phyloP scores from a whole-genome alignment of 2,329 filamentous ascomycete genomes.

The Acrocalymma vagum region DNA sequence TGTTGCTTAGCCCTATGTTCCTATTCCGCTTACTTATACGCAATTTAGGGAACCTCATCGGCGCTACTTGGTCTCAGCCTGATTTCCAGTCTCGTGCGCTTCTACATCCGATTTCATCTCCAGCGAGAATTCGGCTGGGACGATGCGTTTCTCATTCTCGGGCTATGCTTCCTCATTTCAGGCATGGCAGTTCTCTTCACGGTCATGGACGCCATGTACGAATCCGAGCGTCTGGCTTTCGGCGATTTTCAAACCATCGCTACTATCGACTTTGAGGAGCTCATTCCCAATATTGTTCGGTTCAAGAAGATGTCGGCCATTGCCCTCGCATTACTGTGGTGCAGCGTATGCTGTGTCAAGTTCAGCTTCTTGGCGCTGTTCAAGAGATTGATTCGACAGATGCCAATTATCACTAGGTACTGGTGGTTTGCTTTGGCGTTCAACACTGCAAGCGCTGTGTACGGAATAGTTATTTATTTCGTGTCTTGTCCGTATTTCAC shows the following conservation, averaged over 20 bases:
- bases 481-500: constrained; percentile 1
- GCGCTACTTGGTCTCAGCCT: neutral
- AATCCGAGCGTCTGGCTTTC: neutral
- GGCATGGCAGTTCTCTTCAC: constrained; percentile 1
- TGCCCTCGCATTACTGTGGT: constrained; percentile 11
- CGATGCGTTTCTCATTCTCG: constrained; percentile 8
- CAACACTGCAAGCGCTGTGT: neutral
- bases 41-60: constrained; percentile 3
- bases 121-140: constrained; percentile 4
- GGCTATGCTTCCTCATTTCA: constrained; percentile 5
- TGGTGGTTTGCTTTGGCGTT: constrained; percentile 7
- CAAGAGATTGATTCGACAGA: constrained; percentile 12
- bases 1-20: too few species aligned
- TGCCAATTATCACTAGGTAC: neutral
- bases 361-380: constrained; percentile 23
- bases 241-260: neutral
- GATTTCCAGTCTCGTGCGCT: neutral
- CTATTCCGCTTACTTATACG: too few species aligned
- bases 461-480: neutral
- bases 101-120: constrained; percentile 4
- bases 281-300: neutral
- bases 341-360: constrained; percentile 17
- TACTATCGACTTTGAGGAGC: neutral
- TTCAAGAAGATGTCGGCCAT: constrained; percentile 9
- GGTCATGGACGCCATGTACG: constrained; percentile 5